phyloP scores from a whole-genome alignment of 495 filamentous ascomycete species.

The Penicillium ucsense region DNA sequence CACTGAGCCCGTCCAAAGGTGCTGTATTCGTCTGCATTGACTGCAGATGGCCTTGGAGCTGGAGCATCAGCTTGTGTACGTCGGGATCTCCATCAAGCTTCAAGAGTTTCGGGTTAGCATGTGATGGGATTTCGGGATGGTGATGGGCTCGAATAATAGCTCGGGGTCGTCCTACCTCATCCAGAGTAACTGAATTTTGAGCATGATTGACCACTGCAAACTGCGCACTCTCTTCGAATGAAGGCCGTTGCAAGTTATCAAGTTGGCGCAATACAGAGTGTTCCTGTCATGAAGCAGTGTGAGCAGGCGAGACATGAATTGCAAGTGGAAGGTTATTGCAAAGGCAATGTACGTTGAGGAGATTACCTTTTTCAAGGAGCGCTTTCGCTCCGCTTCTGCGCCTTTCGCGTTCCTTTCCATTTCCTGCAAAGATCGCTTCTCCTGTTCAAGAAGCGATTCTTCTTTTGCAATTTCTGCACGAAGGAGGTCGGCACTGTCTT shows the following conservation, averaged over 20 bases:
- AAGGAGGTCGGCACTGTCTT: slow-evolving; percentile 45
- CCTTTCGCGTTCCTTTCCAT: slow-evolving; percentile 46
- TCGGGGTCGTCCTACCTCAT: slow-evolving; percentile 17
- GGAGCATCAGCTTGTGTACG: slow-evolving; percentile 24
- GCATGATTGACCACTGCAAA: slow-evolving; percentile 20
- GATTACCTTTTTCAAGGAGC: slow-evolving; percentile 38
- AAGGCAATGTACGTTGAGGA: too few species aligned
- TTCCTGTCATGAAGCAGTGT: slow-evolving; percentile 19
- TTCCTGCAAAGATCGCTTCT: slow-evolving; percentile 37
- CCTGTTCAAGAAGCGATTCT: slow-evolving; percentile 39
- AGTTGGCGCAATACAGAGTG: slow-evolving; percentile 33
- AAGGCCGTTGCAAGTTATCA: slow-evolving; percentile 10
- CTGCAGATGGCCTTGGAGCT: slow-evolving; percentile 46
- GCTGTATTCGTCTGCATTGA: slow-evolving; percentile 46
- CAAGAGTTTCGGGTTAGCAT: too few species aligned
- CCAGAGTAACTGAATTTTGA: slow-evolving; percentile 14
- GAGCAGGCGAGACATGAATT: background rate
- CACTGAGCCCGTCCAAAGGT: slow-evolving; percentile 41
- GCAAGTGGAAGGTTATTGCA: background rate
- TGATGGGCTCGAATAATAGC: too few species aligned
- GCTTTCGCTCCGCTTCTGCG: slow-evolving; percentile 35
- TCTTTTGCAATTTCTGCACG: slow-evolving; percentile 46
- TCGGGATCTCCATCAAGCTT: slow-evolving; percentile 35
- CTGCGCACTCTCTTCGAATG: slow-evolving; percentile 11
- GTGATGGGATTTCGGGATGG: too few species aligned